Percentiles rank a stretch among this genome's conserved stretches.
Evolutionary conservation across 225 moss, liverwort and hornwort species (phyloP).

Genomic region (Rhytidiadelphus loreus): DNA sequence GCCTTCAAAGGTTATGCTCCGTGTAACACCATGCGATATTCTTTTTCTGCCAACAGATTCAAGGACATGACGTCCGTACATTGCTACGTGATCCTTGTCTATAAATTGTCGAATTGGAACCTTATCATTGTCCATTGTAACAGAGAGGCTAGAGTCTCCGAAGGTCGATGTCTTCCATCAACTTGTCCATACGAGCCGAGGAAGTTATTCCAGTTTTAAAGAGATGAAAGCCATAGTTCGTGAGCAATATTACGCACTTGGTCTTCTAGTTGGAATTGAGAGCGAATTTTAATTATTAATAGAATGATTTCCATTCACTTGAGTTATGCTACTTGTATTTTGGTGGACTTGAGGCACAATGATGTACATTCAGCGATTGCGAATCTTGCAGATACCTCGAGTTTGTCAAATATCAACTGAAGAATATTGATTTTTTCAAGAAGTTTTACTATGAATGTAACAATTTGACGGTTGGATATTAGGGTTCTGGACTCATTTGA

Average conservation of each 20-base stretch:
- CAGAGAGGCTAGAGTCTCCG: not conserved
- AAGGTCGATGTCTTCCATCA: not conserved
- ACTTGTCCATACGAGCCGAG: not conserved
- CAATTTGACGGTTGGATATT: not conserved
- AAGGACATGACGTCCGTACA: too few relatives aligned
- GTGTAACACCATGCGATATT: not conserved
- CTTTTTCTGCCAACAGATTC: not conserved
- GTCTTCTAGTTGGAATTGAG: not conserved
- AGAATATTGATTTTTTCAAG: not conserved
- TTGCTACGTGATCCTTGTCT: not conserved
- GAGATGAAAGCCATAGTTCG: not conserved
- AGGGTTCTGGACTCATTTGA: not conserved
- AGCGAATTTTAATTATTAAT: not conserved
- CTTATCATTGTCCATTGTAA: not conserved
- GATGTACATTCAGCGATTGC: not conserved
- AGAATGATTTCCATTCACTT: not conserved
- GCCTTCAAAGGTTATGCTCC: not conserved
- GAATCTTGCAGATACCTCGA: not conserved
- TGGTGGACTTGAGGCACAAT: not conserved
- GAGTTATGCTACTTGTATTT: not conserved
- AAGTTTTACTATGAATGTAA: not conserved
- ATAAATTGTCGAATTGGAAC: not conserved
- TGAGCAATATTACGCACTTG: not conserved
- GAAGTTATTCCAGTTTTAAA: not conserved
- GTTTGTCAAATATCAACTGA: not conserved